These are phyloP conservation scores for Ambrosiella xylebori DNA, from an alignment of 2,329 filamentous ascomycete genomes.

Conservation along the genomic window DNA sequence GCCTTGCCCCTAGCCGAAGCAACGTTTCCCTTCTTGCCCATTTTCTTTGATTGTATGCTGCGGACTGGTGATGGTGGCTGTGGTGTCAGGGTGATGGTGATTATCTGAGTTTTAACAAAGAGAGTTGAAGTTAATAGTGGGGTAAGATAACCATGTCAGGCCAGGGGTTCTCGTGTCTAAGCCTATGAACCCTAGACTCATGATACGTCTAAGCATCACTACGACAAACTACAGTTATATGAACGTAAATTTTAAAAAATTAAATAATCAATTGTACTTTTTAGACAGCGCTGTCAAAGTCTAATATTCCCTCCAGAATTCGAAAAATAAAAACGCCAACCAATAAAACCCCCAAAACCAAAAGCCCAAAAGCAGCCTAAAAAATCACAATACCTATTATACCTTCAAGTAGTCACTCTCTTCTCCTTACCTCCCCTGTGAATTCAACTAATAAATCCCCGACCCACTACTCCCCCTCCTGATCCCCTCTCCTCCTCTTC, in stretches of 20 bases:
- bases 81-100: background rate
- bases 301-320: too few relatives aligned
- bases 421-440: background rate
- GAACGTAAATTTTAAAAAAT: too few relatives aligned
- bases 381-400: background rate
- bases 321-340: background rate
- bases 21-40: constrained; percentile 11
- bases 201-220: too few relatives aligned
- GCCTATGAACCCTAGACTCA: too few relatives aligned
- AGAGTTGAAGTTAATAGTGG: too few relatives aligned
- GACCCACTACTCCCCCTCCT: constrained; percentile 5
- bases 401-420: background rate
- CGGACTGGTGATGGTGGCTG: background rate
- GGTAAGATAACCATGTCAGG: too few relatives aligned
- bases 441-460: constrained; percentile 8
- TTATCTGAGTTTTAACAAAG: background rate
- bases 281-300: too few relatives aligned
- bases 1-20: constrained; percentile 20
- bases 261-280: too few relatives aligned
- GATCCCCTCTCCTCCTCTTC: constrained; percentile 2
- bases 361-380: background rate
- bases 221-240: too few relatives aligned
- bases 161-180: too few relatives aligned
- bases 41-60: background rate
- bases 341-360: background rate